Percentiles rank a stretch among this genome's conserved stretches.
Evolutionary conservation across 2,329 filamentous ascomycete species (phyloP).

Genomic region (Pseudodiploospora longispora): DNA sequence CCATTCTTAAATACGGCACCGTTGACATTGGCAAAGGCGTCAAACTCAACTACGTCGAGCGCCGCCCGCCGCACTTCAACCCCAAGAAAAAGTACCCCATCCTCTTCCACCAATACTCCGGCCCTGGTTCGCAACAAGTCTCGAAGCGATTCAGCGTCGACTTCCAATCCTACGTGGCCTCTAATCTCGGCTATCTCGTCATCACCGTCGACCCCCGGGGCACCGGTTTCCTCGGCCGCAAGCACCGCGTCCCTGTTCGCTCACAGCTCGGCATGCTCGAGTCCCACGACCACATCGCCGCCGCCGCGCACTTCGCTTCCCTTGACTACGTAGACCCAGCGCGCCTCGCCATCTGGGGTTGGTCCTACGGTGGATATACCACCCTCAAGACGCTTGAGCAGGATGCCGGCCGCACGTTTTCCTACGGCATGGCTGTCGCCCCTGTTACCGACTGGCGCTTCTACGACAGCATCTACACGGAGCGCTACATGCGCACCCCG

Average conservation of each 20-base stretch:
- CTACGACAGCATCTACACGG: slow-evolving; percentile 91
- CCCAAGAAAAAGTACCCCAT: slow-evolving; percentile 81
- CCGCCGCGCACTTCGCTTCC: slow-evolving; percentile 73
- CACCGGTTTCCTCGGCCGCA: slow-evolving; percentile 82
- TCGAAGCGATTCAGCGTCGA: slow-evolving; percentile 73
- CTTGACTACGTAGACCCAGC: slow-evolving; percentile 77
- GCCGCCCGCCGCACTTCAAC: slow-evolving; percentile 83
- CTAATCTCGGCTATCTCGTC: slow-evolving; percentile 81
- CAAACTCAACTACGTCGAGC: slow-evolving; percentile 66
- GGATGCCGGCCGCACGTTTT: slow-evolving; percentile 83
- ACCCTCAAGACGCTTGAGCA: slow-evolving; percentile 90
- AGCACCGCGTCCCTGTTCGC: slow-evolving; percentile 72
- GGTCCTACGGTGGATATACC: slow-evolving; percentile 95
- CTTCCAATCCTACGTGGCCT: slow-evolving; percentile 84
- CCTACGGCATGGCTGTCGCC: slow-evolving; percentile 95
- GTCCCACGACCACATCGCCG: slow-evolving; percentile 82
- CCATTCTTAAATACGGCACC: slow-evolving; percentile 73
- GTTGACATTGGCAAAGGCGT: slow-evolving; percentile 73
- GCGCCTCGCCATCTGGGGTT: slow-evolving; percentile 92
- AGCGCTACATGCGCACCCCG: slow-evolving; percentile 95
- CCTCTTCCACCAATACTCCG: slow-evolving; percentile 90
- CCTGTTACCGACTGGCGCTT: slow-evolving; percentile 98
- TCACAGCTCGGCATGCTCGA: slow-evolving; percentile 81
- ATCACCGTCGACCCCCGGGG: slow-evolving; percentile 91
- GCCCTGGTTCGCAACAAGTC: slow-evolving; percentile 86